Base-by-base conservation (phyloP, 768 basidiomycete genomes). In the Megacollybia marginata region DNA sequence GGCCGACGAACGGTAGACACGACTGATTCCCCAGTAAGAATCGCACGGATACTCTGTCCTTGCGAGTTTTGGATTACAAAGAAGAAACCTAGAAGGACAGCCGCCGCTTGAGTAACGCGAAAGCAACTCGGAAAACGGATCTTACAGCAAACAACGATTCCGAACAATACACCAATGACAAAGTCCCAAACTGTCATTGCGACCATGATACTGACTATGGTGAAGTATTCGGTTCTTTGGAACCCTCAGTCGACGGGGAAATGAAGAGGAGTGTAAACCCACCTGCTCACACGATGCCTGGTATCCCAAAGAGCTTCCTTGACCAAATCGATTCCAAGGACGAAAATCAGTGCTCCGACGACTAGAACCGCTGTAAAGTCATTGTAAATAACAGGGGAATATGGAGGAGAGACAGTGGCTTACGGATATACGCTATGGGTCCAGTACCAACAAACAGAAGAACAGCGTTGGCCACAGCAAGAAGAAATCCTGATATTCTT, bases 241-340 rank as follows among this genome's bases (percentile, higher is more conserved):
- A 59, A 20, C 15, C 40, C 16, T 47, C n/a, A 9, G 20, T 20
- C 19, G 31, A 47, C 6, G 48, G n/a, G 9, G 1, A 46, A 23
- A 16, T 15, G 12, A 28, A 32, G 9, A 34, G 11, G 46, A 53
- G 28, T 8, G 2, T 23, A 19, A 15, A 51, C 78, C 53, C 64
- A 88, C 75, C 76, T 71, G 73, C 82, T 92, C 18, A 91, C 91
- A 13, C 93, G 82, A 66, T 89, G 79, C 43, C 91, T 72, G 9
- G 94, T 94, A 67, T 99, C 95, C 94, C 94, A 98, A 9, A 97
- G 63, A 0, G 96, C 94, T 65, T 97, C 95, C 59, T 94, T 95
- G 36, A 92, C 81, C 35, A 99, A 80, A 56, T 98, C 95, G 46
- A 97, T 79, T 0, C 94, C 96, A 33, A 98, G 76, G 9, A 96